Conservation (phyloP, 768 basidiomycete species). For the Suillus decipiens region DNA sequence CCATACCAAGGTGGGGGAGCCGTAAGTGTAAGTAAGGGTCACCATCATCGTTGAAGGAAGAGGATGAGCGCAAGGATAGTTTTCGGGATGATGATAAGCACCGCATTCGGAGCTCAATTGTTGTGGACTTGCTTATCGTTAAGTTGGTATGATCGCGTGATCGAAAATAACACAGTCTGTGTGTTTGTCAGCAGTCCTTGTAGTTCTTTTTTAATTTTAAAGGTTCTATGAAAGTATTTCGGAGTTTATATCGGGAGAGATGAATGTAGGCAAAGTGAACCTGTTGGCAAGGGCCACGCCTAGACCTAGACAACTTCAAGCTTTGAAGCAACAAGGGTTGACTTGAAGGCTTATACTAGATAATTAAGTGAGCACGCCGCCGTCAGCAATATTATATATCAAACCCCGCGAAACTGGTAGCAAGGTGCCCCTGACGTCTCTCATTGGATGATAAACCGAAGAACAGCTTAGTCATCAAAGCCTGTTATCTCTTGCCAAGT, state of each 20-base stretch:
- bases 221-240: not conserved
- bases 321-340: too few relatives aligned
- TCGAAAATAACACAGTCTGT: too few relatives aligned
- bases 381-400: not conserved
- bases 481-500: constrained; percentile 18
- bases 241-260: not conserved
- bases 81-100: not conserved
- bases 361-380: not conserved
- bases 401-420: not conserved
- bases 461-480: constrained; percentile 15
- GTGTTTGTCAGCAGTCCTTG: too few relatives aligned
- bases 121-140: too few relatives aligned
- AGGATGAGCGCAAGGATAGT: not conserved
- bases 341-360: too few relatives aligned
- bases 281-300: too few relatives aligned
- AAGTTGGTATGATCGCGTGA: too few relatives aligned
- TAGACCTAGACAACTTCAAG: too few relatives aligned
- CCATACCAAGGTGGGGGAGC: too few relatives aligned
- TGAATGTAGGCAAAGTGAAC: too few relatives aligned
- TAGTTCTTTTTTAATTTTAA: not conserved
- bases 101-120: too few relatives aligned
- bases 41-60: not conserved
- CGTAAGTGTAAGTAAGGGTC: not conserved
- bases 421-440: not conserved
- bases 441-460: not conserved